phyloP scores from a whole-genome alignment of 345 rosid species.

The Garcia nutans region DNA sequence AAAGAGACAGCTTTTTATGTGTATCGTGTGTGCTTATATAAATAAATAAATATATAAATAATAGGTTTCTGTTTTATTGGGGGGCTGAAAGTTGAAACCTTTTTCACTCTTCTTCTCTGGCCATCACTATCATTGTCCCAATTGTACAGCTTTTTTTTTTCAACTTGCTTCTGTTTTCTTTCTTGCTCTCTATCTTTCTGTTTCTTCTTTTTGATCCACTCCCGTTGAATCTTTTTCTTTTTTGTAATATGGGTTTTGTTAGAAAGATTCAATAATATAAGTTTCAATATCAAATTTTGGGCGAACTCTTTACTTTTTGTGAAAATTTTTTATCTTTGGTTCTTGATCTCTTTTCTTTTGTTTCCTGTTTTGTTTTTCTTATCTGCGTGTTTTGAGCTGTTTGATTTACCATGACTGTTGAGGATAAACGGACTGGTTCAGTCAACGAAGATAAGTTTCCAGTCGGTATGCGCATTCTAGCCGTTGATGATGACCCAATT shows the following conservation, averaged over 20 bases:
- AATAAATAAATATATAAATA: not conserved
- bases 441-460: constrained; percentile 46
- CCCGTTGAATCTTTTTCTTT: not conserved
- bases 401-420: constrained; percentile 39
- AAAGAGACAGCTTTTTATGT: not conserved
- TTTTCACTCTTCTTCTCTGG: constrained; percentile 26
- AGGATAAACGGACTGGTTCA: constrained; percentile 27
- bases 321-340: not conserved
- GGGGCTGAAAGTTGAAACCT: constrained; percentile 9
- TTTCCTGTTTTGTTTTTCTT: not conserved
- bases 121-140: constrained; percentile 44
- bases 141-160: constrained; percentile 24
- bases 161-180: constrained; percentile 14
- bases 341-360: constrained; percentile 16
- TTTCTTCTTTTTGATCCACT: constrained; percentile 2
- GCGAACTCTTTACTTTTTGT: constrained; percentile 11
- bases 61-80: constrained; percentile 27
- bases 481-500: constrained; percentile 67
- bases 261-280: constrained; percentile 1
- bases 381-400: not conserved
- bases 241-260: constrained; percentile 27
- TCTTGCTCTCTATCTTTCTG: constrained; percentile 12
- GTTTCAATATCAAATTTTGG: not conserved
- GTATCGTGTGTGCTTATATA: constrained; percentile 7
- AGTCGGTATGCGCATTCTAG: constrained; percentile 60